Evolutionary conservation across 2,329 filamentous ascomycete species (phyloP).

Genomic region (Ramularia endophylla): DNA sequence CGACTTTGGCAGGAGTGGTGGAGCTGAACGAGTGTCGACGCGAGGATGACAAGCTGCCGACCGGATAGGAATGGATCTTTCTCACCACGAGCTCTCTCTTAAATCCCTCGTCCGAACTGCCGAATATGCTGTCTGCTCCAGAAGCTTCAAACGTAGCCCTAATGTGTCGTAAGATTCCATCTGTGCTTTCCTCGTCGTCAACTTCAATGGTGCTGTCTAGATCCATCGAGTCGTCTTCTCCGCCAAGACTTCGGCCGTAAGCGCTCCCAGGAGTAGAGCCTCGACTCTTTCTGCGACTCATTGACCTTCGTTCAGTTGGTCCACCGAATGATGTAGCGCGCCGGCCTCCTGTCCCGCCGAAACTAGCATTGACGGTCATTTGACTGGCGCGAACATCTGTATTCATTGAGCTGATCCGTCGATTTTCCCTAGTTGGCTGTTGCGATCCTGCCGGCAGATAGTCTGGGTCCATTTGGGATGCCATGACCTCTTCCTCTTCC

Average conservation of each 20-base stretch:
- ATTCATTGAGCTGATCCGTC: constrained; percentile 84
- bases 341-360: constrained; percentile 51
- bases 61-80: constrained; percentile 26
- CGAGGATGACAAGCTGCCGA: constrained; percentile 9
- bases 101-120: constrained; percentile 26
- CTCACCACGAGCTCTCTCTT: constrained; percentile 31
- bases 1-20: constrained; percentile 6
- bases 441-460: constrained; percentile 40
- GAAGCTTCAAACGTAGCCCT: constrained; percentile 26
- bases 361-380: constrained; percentile 37
- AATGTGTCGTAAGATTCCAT: constrained; percentile 25
- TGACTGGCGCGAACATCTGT: constrained; percentile 43
- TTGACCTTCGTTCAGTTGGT: constrained; percentile 58
- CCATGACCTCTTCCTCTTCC: constrained; percentile 42
- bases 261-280: constrained; percentile 51
- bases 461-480: constrained; percentile 46
- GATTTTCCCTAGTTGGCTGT: constrained; percentile 52
- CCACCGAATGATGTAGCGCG: constrained; percentile 67
- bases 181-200: constrained; percentile 23
- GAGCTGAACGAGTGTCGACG: background rate
- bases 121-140: constrained; percentile 28
- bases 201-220: constrained; percentile 25
- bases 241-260: constrained; percentile 28
- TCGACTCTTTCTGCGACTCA: constrained; percentile 44
- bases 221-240: constrained; percentile 33